Evolutionary conservation across 345 rosid species (phyloP).

Genomic region (Psidium friedrichsthalianum): DNA sequence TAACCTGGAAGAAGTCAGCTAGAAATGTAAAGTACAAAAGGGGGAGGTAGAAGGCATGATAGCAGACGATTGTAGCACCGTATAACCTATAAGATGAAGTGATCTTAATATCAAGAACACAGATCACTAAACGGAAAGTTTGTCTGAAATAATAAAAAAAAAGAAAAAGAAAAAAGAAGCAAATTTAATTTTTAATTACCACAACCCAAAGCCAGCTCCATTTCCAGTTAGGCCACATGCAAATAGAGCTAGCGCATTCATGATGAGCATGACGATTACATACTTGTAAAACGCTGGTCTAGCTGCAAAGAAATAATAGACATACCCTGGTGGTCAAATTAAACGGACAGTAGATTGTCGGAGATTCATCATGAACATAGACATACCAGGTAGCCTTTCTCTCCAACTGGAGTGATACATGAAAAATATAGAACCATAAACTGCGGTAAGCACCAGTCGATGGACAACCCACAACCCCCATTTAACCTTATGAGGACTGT

Average conservation of each 20-base stretch:
- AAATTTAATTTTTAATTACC: slow-evolving; percentile 29
- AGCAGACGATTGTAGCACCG: slow-evolving; percentile 48
- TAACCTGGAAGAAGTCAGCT: slow-evolving; percentile 90
- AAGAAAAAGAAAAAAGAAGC: neutral
- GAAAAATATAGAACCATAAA: slow-evolving; percentile 54
- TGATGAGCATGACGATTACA: slow-evolving; percentile 44
- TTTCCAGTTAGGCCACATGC: slow-evolving; percentile 56
- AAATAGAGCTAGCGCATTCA: slow-evolving; percentile 52
- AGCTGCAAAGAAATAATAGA: slow-evolving; percentile 34
- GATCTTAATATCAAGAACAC: neutral
- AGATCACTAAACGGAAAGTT: neutral
- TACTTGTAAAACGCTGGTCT: slow-evolving; percentile 88
- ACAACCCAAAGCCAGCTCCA: slow-evolving; percentile 59
- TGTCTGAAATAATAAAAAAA: neutral
- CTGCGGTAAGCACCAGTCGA: slow-evolving; percentile 62
- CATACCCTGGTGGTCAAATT: neutral
- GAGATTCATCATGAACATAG: neutral
- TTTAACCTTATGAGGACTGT: slow-evolving; percentile 38
- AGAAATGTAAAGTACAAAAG: slow-evolving; percentile 65
- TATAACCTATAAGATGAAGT: slow-evolving; percentile 49
- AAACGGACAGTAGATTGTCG: neutral
- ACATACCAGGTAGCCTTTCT: slow-evolving; percentile 72
- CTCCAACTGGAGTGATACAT: slow-evolving; percentile 87
- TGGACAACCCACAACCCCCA: slow-evolving; percentile 85
- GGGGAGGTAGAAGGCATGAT: slow-evolving; percentile 81